These are phyloP conservation scores for Ustilago lituana DNA, from an alignment of 1,284 basidiomycete species.

Conservation along the genomic window DNA sequence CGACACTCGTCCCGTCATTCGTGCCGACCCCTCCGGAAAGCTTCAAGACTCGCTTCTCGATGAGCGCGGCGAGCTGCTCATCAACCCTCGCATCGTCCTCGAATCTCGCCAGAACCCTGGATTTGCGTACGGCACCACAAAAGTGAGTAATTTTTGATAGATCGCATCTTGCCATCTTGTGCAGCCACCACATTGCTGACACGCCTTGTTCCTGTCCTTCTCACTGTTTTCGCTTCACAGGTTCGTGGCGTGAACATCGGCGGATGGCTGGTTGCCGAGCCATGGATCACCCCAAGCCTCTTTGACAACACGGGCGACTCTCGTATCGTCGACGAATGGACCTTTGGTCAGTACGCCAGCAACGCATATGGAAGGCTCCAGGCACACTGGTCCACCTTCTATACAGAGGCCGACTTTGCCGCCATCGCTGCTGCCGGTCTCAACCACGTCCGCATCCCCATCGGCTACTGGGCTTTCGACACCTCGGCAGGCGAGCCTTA, in stretches of 20 bases:
- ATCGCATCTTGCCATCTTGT: no score
- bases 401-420: constrained; percentile 80
- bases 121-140: constrained; percentile 34
- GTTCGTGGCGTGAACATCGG: constrained; percentile 66
- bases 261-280: constrained; percentile 65
- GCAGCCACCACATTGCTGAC: no score
- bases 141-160: no score
- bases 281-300: constrained; percentile 63
- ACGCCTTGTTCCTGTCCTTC: no score
- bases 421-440: constrained; percentile 70
- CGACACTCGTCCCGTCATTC: constrained; percentile 40
- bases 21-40: constrained; percentile 23
- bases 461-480: constrained; percentile 93
- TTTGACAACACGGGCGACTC: constrained; percentile 70
- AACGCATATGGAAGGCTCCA: constrained; percentile 49
- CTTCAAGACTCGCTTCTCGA: constrained; percentile 40
- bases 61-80: constrained; percentile 34
- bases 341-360: constrained; percentile 75
- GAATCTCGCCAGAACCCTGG: constrained; percentile 40
- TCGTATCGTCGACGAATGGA: constrained; percentile 80
- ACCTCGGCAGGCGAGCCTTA: constrained; percentile 82
- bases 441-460: constrained; percentile 84
- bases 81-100: constrained; percentile 39
- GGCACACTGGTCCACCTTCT: constrained; percentile 82
- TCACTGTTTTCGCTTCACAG: constrained; percentile 11